Conservation (phyloP, 2,329 filamentous ascomycete genomes). For the Cladophialophora immunda region DNA sequence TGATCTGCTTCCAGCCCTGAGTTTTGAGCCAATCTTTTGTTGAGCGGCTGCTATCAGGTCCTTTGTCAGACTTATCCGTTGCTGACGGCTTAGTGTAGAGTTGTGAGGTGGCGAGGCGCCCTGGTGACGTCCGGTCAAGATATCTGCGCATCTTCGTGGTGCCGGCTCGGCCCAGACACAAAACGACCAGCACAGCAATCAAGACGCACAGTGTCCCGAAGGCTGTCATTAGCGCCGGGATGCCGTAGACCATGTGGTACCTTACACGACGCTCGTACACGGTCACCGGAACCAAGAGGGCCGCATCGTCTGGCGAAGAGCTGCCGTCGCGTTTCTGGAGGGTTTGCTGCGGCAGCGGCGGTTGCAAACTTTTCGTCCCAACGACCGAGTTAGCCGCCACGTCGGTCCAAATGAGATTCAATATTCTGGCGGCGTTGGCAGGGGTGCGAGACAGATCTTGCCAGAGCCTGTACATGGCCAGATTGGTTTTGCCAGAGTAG, state of each 20-base stretch:
- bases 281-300: slow-evolving; percentile 39
- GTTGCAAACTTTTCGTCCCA: slow-evolving; percentile 40
- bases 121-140: slow-evolving; percentile 8
- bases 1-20: slow-evolving; percentile 5
- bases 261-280: slow-evolving; percentile 43
- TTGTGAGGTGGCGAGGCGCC: slow-evolving; percentile 4
- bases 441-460: slow-evolving; percentile 46
- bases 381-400: slow-evolving; percentile 52
- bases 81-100: neutral
- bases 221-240: slow-evolving; percentile 47
- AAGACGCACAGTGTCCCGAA: slow-evolving; percentile 50
- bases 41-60: neutral
- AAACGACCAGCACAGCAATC: slow-evolving; percentile 46
- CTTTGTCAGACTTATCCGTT: neutral
- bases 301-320: neutral
- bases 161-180: slow-evolving; percentile 44
- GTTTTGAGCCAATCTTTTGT: slow-evolving; percentile 6
- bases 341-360: slow-evolving; percentile 20
- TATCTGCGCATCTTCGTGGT: slow-evolving; percentile 10
- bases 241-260: slow-evolving; percentile 46
- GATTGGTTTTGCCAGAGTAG: slow-evolving; percentile 46
- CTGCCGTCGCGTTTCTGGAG: slow-evolving; percentile 13
- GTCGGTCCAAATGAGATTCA: slow-evolving; percentile 58
- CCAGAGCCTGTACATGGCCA: slow-evolving; percentile 52
- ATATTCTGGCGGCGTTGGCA: slow-evolving; percentile 45